Conservation (phyloP, 176 grass and related monocot genomes). For the Chloris gayana region DNA sequence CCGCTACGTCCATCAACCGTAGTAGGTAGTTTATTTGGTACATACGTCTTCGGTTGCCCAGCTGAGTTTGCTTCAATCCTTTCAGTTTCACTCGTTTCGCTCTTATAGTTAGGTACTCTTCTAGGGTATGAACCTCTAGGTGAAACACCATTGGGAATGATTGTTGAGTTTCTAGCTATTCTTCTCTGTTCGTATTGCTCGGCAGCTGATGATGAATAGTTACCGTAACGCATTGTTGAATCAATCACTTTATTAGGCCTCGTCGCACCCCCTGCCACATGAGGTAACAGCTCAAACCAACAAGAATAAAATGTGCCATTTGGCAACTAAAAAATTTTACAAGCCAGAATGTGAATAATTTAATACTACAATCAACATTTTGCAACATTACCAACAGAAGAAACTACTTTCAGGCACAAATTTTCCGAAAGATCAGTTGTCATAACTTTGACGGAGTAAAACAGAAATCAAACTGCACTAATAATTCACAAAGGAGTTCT, state of each 20-base stretch:
- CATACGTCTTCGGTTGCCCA: constrained; percentile 42
- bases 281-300: neutral
- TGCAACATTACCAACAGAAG: neutral
- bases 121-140: constrained; percentile 47
- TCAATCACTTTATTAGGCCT: constrained; percentile 51
- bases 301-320: neutral
- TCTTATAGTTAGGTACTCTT: constrained; percentile 62
- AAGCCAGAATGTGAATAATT: neutral
- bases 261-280: constrained; percentile 29
- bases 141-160: constrained; percentile 32
- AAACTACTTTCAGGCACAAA: neutral
- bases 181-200: constrained; percentile 53
- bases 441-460: neutral
- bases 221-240: constrained; percentile 39
- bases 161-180: constrained; percentile 35
- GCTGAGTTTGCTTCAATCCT: constrained; percentile 36
- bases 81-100: constrained; percentile 43
- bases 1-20: constrained; percentile 47
- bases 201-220: constrained; percentile 22
- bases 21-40: constrained; percentile 52
- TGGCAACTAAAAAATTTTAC: neutral
- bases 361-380: neutral
- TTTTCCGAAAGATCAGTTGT: neutral
- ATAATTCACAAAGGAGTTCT: neutral
- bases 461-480: neutral